A percentile compares a stretch with the other conserved stretches of the same genome.
These are phyloP conservation scores for Suillus luteus DNA, from an alignment of 768 basidiomycete species.

Conservation along the genomic window DNA sequence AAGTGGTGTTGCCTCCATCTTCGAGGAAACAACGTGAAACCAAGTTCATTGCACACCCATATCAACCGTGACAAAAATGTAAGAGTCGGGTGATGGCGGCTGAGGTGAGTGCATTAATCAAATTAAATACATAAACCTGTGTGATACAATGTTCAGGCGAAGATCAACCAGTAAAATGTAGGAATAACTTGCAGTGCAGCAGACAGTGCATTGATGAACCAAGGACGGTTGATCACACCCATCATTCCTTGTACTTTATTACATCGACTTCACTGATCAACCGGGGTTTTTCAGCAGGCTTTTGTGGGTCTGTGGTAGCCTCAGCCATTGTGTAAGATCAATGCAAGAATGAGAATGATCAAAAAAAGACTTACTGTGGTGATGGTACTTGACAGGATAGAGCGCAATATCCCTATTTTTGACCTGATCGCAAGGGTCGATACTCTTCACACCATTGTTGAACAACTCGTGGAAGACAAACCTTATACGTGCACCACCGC, in stretches of 20 bases:
- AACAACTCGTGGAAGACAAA: slow-evolving; percentile 99
- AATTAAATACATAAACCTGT: no score
- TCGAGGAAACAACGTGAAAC: no score
- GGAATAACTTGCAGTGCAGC: no score
- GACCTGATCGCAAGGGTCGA: slow-evolving; percentile 98
- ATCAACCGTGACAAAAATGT: no score
- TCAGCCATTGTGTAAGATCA: slow-evolving; percentile 57
- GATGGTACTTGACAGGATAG: no score
- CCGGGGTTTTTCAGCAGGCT: slow-evolving; percentile 50
- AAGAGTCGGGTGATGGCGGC: no score
- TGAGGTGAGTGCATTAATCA: no score
- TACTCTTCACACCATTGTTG: slow-evolving; percentile 93
- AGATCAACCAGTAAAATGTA: no score
- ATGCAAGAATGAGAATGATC: slow-evolving; percentile 10
- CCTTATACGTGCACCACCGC: slow-evolving; percentile 98
- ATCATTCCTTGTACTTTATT: slow-evolving; percentile 81
- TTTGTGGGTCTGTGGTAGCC: slow-evolving; percentile 43
- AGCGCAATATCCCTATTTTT: slow-evolving; percentile 89
- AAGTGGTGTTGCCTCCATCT: no score
- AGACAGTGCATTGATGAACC: neutral
- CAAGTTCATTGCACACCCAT: no score
- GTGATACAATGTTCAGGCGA: no score
- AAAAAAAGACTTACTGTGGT: slow-evolving; percentile 1
- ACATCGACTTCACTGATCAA: slow-evolving; percentile 74
- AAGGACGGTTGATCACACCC: slow-evolving; percentile 4